Evolutionary conservation across 2,329 filamentous ascomycete species (phyloP).

Genomic region (Pyrenophora graminea): DNA sequence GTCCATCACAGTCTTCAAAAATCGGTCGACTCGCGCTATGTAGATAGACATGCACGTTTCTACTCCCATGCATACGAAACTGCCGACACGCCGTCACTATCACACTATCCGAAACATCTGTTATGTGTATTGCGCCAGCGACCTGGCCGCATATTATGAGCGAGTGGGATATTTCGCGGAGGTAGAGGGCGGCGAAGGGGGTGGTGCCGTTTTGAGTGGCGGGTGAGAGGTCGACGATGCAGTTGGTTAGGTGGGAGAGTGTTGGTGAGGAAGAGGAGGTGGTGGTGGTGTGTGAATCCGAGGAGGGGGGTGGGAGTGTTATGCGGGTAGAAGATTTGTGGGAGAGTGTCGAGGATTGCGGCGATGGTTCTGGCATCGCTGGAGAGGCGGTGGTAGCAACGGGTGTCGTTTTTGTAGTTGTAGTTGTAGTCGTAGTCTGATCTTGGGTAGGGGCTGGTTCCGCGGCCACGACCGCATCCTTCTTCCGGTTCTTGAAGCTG

Average conservation of each 20-base stretch:
- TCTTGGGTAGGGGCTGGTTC: conserved; percentile 20
- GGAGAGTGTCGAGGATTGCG: conserved; percentile 39
- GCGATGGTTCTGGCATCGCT: conserved; percentile 21
- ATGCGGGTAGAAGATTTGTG: conserved; percentile 61
- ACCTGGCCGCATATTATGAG: conserved; percentile 80
- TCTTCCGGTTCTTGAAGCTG: conserved; percentile 70
- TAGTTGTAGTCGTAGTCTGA: background rate
- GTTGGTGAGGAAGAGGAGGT: conserved; percentile 60
- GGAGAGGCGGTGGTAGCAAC: background rate
- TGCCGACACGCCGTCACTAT: conserved; percentile 77
- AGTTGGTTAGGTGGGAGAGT: conserved; percentile 69
- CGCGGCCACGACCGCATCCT: conserved; percentile 48
- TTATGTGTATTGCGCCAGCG: conserved; percentile 81
- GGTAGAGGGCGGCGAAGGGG: conserved; percentile 67
- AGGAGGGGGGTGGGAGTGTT: conserved; percentile 70
- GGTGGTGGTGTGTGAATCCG: conserved; percentile 61
- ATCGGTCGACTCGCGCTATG: conserved; percentile 83
- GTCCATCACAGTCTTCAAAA: conserved; percentile 81
- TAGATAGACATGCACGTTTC: conserved; percentile 80
- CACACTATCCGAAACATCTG: conserved; percentile 71
- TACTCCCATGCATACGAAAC: conserved; percentile 88
- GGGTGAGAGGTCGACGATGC: conserved; percentile 79
- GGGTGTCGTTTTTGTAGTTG: background rate
- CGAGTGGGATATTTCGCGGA: conserved; percentile 71
- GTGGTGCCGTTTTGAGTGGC: conserved; percentile 55